These are phyloP conservation scores for Lactarius deliciosus DNA, from an alignment of 768 basidiomycete species.

Conservation along the genomic window DNA sequence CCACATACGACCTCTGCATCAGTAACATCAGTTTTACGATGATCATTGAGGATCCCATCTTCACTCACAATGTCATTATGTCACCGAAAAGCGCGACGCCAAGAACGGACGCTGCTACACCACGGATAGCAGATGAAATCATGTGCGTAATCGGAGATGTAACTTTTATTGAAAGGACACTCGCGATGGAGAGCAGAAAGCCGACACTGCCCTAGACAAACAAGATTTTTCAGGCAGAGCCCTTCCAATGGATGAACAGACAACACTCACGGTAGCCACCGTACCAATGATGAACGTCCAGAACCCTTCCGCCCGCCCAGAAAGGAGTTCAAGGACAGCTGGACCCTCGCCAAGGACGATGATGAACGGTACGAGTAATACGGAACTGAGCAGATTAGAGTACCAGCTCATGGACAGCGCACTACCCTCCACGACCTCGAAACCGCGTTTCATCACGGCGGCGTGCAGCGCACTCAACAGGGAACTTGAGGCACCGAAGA, in stretches of 20 bases:
- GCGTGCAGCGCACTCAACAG: constrained; percentile 89
- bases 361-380: constrained; percentile 70
- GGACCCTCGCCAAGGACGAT: constrained; percentile 74
- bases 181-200: constrained; percentile 93
- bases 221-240: not conserved
- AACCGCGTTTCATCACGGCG: constrained; percentile 87
- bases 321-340: constrained; percentile 58
- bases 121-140: constrained; percentile 93
- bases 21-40: not conserved
- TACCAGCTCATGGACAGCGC: constrained; percentile 90
- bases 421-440: constrained; percentile 78
- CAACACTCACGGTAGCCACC: constrained; percentile 59
- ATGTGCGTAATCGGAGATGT: constrained; percentile 98
- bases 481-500: constrained; percentile 81
- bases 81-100: constrained; percentile 82
- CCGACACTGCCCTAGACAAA: constrained; percentile 70
- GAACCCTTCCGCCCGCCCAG: constrained; percentile 47
- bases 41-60: not conserved
- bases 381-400: constrained; percentile 78
- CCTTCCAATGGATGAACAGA: not conserved
- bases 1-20: constrained; percentile 67
- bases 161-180: constrained; percentile 91
- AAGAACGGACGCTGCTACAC: constrained; percentile 86
- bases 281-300: constrained; percentile 78
- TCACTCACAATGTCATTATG: constrained; percentile 67